Evolutionary conservation across 495 filamentous ascomycete species (phyloP).

Genomic region (Trichoderma orchidacearum): DNA sequence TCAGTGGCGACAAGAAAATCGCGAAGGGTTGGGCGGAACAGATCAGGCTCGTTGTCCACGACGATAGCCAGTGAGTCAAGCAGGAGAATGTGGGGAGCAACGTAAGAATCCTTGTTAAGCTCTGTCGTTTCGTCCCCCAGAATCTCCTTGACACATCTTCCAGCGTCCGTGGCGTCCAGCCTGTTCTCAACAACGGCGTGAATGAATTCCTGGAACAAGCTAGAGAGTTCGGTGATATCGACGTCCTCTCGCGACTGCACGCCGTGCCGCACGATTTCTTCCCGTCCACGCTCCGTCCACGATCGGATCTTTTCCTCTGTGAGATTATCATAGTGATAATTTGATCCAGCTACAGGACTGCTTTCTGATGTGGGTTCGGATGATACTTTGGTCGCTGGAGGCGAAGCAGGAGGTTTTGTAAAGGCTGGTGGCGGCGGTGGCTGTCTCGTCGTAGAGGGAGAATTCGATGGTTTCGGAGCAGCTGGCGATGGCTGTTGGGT

Average conservation of each 20-base stretch:
- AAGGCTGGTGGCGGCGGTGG: not conserved
- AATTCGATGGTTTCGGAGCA: constrained; percentile 26
- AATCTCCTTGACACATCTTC: constrained; percentile 61
- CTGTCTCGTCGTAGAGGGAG: constrained; percentile 17
- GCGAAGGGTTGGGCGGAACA: constrained; percentile 25
- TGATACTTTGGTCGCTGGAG: constrained; percentile 10
- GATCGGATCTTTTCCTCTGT: constrained; percentile 29
- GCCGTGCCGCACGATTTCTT: constrained; percentile 35
- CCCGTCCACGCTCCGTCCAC: constrained; percentile 35
- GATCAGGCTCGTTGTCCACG: constrained; percentile 47
- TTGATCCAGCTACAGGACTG: constrained; percentile 13
- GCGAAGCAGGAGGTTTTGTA: constrained; percentile 7
- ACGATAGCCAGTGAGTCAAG: constrained; percentile 70
- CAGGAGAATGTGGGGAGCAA: constrained; percentile 59
- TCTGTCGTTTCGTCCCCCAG: constrained; percentile 40
- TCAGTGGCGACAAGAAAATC: constrained; percentile 54
- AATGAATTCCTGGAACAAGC: constrained; percentile 76
- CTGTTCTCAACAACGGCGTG: constrained; percentile 55
- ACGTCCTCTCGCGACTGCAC: constrained; percentile 45
- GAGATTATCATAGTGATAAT: constrained; percentile 33
- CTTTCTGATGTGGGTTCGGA: constrained; percentile 8
- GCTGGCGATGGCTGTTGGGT: constrained; percentile 22
- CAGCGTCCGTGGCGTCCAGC: constrained; percentile 51
- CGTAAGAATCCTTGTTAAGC: constrained; percentile 24
- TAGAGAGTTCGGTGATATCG: constrained; percentile 50